These are phyloP conservation scores for Auricularia sp. DNA, from an alignment of 768 basidiomycete species.

Conservation along the genomic window DNA sequence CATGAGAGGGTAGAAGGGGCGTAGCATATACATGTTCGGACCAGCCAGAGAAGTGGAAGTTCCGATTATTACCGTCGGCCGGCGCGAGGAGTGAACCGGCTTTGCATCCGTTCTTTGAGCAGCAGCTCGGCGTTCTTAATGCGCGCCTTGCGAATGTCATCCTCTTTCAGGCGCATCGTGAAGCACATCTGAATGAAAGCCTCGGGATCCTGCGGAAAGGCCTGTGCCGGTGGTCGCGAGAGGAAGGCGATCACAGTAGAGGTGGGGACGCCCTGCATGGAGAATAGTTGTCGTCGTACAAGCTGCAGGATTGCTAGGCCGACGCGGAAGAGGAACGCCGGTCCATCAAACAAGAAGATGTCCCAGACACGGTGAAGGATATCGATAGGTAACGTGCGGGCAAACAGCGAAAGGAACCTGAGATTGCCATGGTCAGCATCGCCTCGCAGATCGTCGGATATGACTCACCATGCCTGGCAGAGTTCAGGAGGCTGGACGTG, in stretches of 20 bases:
- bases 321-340: constrained; percentile 64
- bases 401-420: constrained; percentile 70
- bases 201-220: constrained; percentile 49
- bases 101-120: constrained; percentile 3
- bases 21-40: not conserved
- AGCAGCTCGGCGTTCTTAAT: constrained; percentile 32
- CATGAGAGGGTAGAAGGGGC: not conserved
- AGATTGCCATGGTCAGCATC: not conserved
- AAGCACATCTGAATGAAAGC: constrained; percentile 50
- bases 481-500: constrained; percentile 46
- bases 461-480: constrained; percentile 52
- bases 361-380: constrained; percentile 74
- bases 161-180: constrained; percentile 67
- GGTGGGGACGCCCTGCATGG: constrained; percentile 24
- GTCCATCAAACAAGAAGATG: constrained; percentile 68
- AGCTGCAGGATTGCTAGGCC: constrained; percentile 55
- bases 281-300: constrained; percentile 48
- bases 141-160: constrained; percentile 66
- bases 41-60: not conserved
- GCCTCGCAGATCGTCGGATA: not conserved
- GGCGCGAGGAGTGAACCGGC: not conserved
- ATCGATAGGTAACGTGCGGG: constrained; percentile 50
- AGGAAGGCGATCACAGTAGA: constrained; percentile 39
- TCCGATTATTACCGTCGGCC: not conserved
- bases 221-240: constrained; percentile 35